A percentile compares a stretch with the other conserved stretches of the same genome.
phyloP scores from a whole-genome alignment of 306 rosid species.

The Gastrolobium villosum region DNA sequence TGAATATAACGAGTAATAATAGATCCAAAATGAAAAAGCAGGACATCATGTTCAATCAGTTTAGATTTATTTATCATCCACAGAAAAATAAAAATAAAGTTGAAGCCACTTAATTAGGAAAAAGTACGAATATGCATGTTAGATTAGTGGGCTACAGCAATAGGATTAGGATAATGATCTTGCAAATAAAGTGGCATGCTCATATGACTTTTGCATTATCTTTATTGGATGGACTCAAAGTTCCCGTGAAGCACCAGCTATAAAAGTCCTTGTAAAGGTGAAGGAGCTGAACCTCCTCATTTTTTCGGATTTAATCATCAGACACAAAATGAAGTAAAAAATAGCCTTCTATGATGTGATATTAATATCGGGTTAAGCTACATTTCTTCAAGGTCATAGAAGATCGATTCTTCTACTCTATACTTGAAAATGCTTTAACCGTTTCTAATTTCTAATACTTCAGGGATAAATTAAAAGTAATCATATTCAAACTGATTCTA shows the following conservation, averaged over 20 bases:
- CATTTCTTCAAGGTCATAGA: constrained; percentile 49
- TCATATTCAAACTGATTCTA: constrained; percentile 33
- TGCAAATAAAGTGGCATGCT: constrained; percentile 58
- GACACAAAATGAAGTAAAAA: constrained; percentile 24
- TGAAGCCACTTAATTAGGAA: constrained; percentile 63
- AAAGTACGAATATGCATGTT: constrained; percentile 53
- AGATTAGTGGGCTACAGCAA: constrained; percentile 80
- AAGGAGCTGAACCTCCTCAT: constrained; percentile 53
- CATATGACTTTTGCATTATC: constrained; percentile 58
- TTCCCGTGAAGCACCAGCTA: constrained; percentile 51
- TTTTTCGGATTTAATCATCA: constrained; percentile 46
- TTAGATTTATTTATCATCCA: constrained; percentile 43
- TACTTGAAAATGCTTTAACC: constrained; percentile 29
- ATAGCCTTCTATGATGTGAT: neutral
- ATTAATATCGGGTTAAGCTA: constrained; percentile 38
- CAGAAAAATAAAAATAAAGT: constrained; percentile 7
- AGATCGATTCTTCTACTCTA: constrained; percentile 11
- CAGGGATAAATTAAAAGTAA: neutral
- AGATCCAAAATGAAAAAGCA: constrained; percentile 53
- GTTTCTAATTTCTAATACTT: constrained; percentile 24
- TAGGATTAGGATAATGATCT: constrained; percentile 66
- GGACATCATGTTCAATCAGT: constrained; percentile 44
- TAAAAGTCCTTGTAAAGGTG: constrained; percentile 50
- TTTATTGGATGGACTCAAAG: constrained; percentile 46
- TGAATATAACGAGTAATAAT: constrained; percentile 40